phyloP scores from a whole-genome alignment of 129 eudicot species.

The Artemisia argyi region DNA sequence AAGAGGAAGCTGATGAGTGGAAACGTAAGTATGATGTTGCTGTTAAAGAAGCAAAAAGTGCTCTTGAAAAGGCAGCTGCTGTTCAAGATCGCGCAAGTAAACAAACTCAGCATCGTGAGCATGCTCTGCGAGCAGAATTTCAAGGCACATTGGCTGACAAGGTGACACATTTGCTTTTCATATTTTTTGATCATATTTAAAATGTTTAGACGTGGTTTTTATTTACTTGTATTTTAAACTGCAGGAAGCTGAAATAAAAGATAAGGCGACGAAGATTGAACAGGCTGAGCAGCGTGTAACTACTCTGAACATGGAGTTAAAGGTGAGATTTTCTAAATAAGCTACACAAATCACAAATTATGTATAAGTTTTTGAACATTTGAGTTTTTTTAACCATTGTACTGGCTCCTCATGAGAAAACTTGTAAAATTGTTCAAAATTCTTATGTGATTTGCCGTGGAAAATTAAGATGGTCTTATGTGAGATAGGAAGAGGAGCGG shows the following conservation, averaged over 20 bases:
- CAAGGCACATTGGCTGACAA: constrained; percentile 57
- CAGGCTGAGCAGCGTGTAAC: constrained; percentile 84
- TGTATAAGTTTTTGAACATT: not conserved
- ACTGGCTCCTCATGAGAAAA: not conserved
- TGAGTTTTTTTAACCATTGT: not conserved
- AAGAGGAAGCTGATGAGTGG: constrained; percentile 97
- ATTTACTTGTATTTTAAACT: constrained; percentile 27
- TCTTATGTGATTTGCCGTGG: too few relatives aligned
- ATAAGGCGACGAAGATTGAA: constrained; percentile 71
- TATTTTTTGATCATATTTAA: not conserved
- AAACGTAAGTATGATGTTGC: constrained; percentile 90
- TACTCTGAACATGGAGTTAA: constrained; percentile 79
- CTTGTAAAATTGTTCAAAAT: too few relatives aligned
- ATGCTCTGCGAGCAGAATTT: constrained; percentile 76
- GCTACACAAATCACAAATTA: not conserved
- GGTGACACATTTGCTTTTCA: constrained; percentile 40
- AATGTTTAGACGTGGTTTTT: not conserved
- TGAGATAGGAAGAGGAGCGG: too few relatives aligned
- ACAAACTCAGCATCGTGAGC: constrained; percentile 81
- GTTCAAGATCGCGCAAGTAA: constrained; percentile 78
- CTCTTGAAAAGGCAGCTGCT: constrained; percentile 88
- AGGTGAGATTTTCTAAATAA: constrained; percentile 53
- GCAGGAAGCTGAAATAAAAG: constrained; percentile 81
- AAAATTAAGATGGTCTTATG: not conserved
- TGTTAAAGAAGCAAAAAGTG: constrained; percentile 75